A percentile compares a stretch with the other conserved stretches of the same genome.
Evolutionary conservation across 176 grass and related monocot species (phyloP).

Genomic region (Oryza punctata): DNA sequence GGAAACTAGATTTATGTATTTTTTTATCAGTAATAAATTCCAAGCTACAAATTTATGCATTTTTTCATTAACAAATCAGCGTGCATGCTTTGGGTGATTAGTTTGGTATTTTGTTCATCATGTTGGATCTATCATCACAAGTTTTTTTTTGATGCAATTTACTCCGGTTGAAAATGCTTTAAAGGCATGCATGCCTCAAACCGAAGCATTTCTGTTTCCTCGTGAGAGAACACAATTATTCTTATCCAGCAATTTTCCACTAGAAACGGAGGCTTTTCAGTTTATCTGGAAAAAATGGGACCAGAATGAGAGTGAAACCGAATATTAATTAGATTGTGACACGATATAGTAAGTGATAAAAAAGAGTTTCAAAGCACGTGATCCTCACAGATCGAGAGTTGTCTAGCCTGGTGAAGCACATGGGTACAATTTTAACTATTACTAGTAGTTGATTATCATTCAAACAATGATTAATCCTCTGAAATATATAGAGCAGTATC

Average conservation of each 20-base stretch:
- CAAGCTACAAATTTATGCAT: no score
- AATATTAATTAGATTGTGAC: background rate
- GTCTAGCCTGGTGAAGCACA: background rate
- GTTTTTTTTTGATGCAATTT: background rate
- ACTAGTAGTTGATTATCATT: background rate
- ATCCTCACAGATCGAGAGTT: background rate
- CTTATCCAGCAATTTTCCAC: background rate
- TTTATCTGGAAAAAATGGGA: background rate
- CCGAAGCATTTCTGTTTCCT: constrained; percentile 1
- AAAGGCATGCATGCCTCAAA: background rate
- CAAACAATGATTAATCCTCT: background rate
- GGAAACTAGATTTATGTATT: no score
- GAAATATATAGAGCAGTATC: background rate
- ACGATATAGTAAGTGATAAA: background rate
- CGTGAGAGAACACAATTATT: background rate
- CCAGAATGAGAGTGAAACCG: background rate
- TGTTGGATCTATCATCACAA: background rate
- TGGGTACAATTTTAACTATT: background rate
- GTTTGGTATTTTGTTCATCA: no score
- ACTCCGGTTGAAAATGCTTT: background rate
- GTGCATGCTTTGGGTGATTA: no score
- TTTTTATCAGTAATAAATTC: no score
- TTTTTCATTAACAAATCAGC: no score
- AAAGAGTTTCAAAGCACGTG: constrained; percentile 14
- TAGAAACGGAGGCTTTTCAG: background rate